These are phyloP conservation scores for Gossypium turneri DNA, from an alignment of 345 rosid genomes.

Conservation along the genomic window DNA sequence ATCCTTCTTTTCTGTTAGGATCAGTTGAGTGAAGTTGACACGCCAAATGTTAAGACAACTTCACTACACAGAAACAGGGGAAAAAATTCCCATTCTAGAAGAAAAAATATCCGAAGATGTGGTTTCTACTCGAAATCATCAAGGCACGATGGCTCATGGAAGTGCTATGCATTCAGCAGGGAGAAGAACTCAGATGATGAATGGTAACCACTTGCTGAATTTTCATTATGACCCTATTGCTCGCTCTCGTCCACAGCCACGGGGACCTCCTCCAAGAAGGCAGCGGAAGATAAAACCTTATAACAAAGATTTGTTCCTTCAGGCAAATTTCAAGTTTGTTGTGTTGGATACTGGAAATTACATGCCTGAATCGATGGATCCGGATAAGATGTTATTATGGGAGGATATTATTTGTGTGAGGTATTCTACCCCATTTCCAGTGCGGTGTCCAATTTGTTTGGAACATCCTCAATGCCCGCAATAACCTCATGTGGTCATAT, in stretches of 20 bases:
- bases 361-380: slow-evolving; percentile 69
- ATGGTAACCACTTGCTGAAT: slow-evolving; percentile 85
- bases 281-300: slow-evolving; percentile 67
- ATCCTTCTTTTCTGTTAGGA: background rate
- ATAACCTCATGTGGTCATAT: slow-evolving; percentile 97
- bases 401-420: slow-evolving; percentile 85
- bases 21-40: slow-evolving; percentile 59
- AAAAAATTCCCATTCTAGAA: slow-evolving; percentile 35
- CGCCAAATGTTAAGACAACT: slow-evolving; percentile 27
- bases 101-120: slow-evolving; percentile 41
- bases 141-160: slow-evolving; percentile 39
- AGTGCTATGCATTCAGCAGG: slow-evolving; percentile 46
- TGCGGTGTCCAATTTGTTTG: slow-evolving; percentile 95
- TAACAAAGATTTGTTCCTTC: slow-evolving; percentile 85
- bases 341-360: slow-evolving; percentile 69
- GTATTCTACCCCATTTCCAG: slow-evolving; percentile 70
- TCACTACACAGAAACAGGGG: slow-evolving; percentile 33
- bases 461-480: slow-evolving; percentile 90
- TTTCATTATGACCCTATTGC: slow-evolving; percentile 86
- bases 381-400: slow-evolving; percentile 86
- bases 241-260: slow-evolving; percentile 48
- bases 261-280: slow-evolving; percentile 55
- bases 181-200: slow-evolving; percentile 60
- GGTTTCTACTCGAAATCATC: slow-evolving; percentile 38
- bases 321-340: slow-evolving; percentile 95